These are phyloP conservation scores for Alternaria ventricosa DNA, from an alignment of 2,329 filamentous ascomycete species.

Conservation along the genomic window DNA sequence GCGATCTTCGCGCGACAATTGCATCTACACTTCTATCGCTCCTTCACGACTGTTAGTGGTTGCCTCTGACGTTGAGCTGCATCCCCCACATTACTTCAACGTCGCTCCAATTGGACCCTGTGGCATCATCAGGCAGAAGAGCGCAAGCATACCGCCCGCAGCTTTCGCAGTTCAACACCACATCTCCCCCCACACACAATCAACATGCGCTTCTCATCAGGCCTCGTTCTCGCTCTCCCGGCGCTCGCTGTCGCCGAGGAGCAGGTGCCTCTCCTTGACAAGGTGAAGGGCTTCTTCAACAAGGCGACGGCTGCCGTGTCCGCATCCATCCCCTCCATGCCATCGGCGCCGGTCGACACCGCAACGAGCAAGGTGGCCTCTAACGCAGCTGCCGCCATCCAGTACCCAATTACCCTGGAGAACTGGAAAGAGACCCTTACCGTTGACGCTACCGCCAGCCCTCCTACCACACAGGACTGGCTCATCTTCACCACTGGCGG, in stretches of 20 bases:
- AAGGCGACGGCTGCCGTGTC: constrained; percentile 63
- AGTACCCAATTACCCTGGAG: constrained; percentile 67
- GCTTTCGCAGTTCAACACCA: constrained; percentile 9
- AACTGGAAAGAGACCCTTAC: constrained; percentile 75
- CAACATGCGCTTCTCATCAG: constrained; percentile 60
- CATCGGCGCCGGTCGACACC: constrained; percentile 51
- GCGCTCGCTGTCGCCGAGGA: constrained; percentile 61
- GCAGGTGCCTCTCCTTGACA: constrained; percentile 67
- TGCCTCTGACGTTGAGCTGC: constrained; percentile 15
- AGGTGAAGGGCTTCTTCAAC: constrained; percentile 62
- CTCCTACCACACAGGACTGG: constrained; percentile 72
- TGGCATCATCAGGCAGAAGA: constrained; percentile 29
- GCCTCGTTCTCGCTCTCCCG: constrained; percentile 60
- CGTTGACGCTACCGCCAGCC: constrained; percentile 63
- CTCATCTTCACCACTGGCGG: constrained; percentile 75
- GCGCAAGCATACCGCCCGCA: constrained; percentile 9
- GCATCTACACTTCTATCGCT: constrained; percentile 4
- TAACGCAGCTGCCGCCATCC: constrained; percentile 59
- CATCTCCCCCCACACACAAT: constrained; percentile 29
- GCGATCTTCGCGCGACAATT: background rate
- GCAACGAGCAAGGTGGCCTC: constrained; percentile 60
- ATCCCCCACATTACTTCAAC: constrained; percentile 26
- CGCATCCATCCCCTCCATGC: constrained; percentile 55
- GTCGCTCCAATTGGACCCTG: constrained; percentile 26
- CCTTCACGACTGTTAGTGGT: constrained; percentile 13